A percentile compares a stretch with the other conserved stretches of the same genome.
Conservation (phyloP, 2,329 filamentous ascomycete species). For the Calonectria leucothoes region DNA sequence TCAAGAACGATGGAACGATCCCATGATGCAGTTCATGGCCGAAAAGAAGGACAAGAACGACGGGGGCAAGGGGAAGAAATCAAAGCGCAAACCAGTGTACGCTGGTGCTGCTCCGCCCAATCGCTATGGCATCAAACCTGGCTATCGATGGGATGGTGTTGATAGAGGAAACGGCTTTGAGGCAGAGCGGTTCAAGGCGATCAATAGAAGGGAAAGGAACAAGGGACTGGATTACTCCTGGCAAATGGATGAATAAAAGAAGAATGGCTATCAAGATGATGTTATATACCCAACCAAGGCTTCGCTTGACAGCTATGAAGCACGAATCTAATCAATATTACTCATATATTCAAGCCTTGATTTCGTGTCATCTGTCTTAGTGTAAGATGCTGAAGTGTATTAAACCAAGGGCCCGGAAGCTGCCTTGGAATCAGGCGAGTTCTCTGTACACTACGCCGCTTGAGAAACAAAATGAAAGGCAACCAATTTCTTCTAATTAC, state of each 20-base stretch:
- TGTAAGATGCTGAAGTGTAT: not conserved
- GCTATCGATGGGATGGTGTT: constrained; percentile 96
- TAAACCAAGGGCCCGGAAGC: not conserved
- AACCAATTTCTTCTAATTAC: constrained; percentile 10
- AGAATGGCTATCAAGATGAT: not conserved
- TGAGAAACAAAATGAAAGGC: constrained; percentile 14
- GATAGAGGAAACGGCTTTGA: constrained; percentile 96
- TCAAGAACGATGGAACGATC: constrained; percentile 90
- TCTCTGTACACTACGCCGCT: not conserved
- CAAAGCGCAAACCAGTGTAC: constrained; percentile 74
- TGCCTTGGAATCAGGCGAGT: not conserved
- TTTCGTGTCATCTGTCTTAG: not conserved
- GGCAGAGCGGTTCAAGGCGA: constrained; percentile 88
- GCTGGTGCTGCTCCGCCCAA: constrained; percentile 86
- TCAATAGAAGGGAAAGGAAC: constrained; percentile 81
- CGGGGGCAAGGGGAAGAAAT: constrained; percentile 45
- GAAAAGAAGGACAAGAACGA: constrained; percentile 52
- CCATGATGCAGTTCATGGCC: constrained; percentile 82
- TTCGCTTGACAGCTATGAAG: not conserved
- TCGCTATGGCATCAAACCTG: constrained; percentile 91
- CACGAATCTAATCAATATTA: not conserved
- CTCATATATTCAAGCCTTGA: not conserved
- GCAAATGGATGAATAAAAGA: constrained; percentile 88
- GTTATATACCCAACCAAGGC: constrained; percentile 1
- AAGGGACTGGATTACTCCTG: constrained; percentile 89